These are phyloP conservation scores for Dictyostelium firmibasis DNA, from an alignment of 78 protist species.

Conservation along the genomic window DNA sequence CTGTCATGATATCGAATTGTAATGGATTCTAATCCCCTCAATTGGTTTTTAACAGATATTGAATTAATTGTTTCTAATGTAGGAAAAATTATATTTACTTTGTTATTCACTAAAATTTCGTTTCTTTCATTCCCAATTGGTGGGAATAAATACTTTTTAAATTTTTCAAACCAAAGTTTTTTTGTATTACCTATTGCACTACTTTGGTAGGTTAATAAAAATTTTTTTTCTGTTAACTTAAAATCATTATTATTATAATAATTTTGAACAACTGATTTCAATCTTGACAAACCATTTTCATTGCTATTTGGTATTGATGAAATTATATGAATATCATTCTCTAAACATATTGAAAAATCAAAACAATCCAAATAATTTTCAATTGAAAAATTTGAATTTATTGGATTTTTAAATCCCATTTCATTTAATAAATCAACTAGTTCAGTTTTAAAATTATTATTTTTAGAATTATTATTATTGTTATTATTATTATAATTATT, in stretches of 20 bases:
- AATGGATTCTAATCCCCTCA: not conserved
- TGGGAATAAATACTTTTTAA: not conserved
- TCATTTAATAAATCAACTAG: not conserved
- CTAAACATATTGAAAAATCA: not conserved
- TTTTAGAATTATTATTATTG: not conserved
- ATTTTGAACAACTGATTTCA: not conserved
- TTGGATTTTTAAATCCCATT: not conserved
- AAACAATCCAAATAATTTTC: not conserved
- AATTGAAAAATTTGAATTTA: not conserved
- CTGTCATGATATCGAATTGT: conserved; percentile 25
- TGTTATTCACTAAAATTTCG: not conserved
- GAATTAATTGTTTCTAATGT: not conserved
- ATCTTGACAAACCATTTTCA: not conserved
- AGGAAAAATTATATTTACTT: not conserved
- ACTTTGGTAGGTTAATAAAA: not conserved
- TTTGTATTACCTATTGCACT: conserved; percentile 15
- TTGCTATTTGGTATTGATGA: conserved; percentile 5
- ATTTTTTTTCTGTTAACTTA: not conserved
- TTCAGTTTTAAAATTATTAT: not conserved
- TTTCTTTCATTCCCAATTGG: not conserved
- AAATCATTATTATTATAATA: not conserved
- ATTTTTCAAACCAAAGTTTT: not conserved
- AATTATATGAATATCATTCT: conserved; percentile 4
- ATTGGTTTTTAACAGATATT: not conserved
- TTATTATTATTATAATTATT: not conserved